Evolutionary conservation across 345 rosid species (phyloP).

Genomic region (Hibiscus syriacus): DNA sequence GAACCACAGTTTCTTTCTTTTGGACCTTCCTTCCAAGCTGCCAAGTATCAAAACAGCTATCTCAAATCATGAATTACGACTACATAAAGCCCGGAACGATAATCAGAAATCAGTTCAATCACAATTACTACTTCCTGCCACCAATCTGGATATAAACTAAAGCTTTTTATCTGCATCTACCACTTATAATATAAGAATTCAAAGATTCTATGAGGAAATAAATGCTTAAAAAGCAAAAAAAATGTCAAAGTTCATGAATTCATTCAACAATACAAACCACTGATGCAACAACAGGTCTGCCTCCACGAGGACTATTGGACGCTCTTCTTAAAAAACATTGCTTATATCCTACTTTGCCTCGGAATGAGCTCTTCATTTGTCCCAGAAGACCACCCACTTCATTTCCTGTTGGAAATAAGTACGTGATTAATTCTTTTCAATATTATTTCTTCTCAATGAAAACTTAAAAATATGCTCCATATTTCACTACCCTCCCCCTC

Average conservation of each 20-base stretch:
- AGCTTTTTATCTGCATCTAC: not conserved
- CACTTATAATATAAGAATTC: not conserved
- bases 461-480: not conserved
- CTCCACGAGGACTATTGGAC: constrained; percentile 6
- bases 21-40: constrained; percentile 45
- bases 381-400: constrained; percentile 22
- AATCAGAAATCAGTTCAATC: not conserved
- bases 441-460: not conserved
- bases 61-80: constrained; percentile 1
- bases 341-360: constrained; percentile 19
- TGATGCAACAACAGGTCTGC: constrained; percentile 26
- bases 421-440: not conserved
- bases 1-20: constrained; percentile 49
- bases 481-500: too few relatives aligned
- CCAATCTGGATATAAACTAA: not conserved
- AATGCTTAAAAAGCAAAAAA: not conserved
- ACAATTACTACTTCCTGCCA: not conserved
- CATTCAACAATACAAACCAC: constrained; percentile 26
- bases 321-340: constrained; percentile 17
- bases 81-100: not conserved
- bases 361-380: constrained; percentile 29
- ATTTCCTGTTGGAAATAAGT: constrained; percentile 26
- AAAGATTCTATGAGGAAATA: not conserved
- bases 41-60: constrained; percentile 12
- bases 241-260: not conserved